Base-by-base conservation (phyloP, 2,329 filamentous ascomycete species). In the Penicillium sp. region DNA sequence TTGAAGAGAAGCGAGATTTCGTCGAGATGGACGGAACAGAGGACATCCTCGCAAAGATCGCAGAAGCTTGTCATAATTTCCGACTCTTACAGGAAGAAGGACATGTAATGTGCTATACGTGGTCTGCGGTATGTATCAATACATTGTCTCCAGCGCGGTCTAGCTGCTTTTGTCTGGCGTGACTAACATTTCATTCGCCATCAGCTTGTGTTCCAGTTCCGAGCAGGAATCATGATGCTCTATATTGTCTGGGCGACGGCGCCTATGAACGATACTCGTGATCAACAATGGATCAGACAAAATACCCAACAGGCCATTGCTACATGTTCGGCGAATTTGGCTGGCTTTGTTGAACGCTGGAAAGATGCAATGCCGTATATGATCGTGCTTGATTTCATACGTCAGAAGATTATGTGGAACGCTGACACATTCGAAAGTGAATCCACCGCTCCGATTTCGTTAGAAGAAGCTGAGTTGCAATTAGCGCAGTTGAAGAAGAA, bases 21-120 rank as follows among this genome's bases (percentile, higher is more conserved):
- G 44, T 65, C 10, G 57, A 65, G 13, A 58, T 61, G 19, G 63
- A 67, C 9, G 65, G 59, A 18, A 61, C 59, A 10, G 58, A 65
- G 34, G 62, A 67, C 10, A 59, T 67, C 6, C 61, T 67, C 26
- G 57, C 58, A 7, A 63, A 63, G 6, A 57, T 64, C n/a, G 61
- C 61, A 18, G 64, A 67, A 47, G 64, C 62, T 10, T 67, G 64
- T 46, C 39, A 61, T 11, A 66, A 63, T 43, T 67, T 63, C 26
- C 59, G 64, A n/a, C 49, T 51, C 5, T 57, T 67, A 10, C 65
- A 66, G 45, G 63, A 64, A 38, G 64, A 67, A 54, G 65, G 64
- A 7, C 65, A 67, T 53, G 63, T 66, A 8, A 58, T 67, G 57
- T 67, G 65, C 34, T 67, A 61, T 56, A 67, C 65, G 1, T 67